These are phyloP conservation scores for Paramecium primaurelia DNA, from an alignment of 73 alveolate species.

Conservation along the genomic window DNA sequence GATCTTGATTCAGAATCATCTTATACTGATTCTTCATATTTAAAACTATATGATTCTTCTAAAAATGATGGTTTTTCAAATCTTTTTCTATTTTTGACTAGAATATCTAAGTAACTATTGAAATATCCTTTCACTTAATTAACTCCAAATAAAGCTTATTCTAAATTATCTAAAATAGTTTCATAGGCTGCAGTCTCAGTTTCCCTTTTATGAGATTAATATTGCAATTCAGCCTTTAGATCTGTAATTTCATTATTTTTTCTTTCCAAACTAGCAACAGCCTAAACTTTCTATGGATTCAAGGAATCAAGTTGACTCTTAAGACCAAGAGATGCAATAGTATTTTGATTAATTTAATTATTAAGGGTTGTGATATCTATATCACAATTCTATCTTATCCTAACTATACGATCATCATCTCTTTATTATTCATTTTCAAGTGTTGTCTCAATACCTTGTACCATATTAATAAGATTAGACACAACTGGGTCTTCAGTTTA, in stretches of 20 bases:
- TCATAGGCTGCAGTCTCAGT: background rate
- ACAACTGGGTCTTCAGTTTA: conserved; percentile 50
- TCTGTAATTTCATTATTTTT: background rate
- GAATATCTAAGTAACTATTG: background rate
- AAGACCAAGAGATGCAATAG: background rate
- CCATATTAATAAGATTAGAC: conserved; percentile 23
- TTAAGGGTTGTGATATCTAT: background rate
- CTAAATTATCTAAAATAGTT: conserved; percentile 22
- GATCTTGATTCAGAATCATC: background rate
- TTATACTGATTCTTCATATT: conserved; percentile 28
- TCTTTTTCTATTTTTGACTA: conserved; percentile 37
- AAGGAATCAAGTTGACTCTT: conserved; percentile 30
- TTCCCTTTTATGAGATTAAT: conserved; percentile 29
- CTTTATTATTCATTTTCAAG: conserved; percentile 15
- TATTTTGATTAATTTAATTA: background rate
- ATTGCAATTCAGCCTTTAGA: conserved; percentile 23
- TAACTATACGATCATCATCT: conserved; percentile 27
- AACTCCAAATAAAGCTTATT: conserved; percentile 47
- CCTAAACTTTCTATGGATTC: conserved; percentile 24
- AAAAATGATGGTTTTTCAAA: conserved; percentile 41
- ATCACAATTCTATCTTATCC: conserved; percentile 40
- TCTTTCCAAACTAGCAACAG: conserved; percentile 46
- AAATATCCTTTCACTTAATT: conserved; percentile 46
- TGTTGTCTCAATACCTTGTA: background rate
- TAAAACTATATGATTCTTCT: background rate